phyloP scores from a whole-genome alignment of 2,329 filamentous ascomycete species.

The Fusarium incarnatum region DNA sequence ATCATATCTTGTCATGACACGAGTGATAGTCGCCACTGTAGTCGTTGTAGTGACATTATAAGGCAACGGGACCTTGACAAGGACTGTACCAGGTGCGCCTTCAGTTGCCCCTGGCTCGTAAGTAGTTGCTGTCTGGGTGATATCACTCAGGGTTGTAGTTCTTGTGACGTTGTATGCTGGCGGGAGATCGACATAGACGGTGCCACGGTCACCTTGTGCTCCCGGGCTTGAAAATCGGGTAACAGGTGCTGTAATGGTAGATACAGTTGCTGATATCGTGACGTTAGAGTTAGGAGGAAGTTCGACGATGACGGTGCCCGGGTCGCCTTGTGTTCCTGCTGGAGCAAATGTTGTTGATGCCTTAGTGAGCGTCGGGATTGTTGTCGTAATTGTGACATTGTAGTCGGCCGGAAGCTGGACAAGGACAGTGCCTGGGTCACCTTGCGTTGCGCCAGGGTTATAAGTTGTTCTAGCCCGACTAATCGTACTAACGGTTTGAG shows the following conservation, averaged over 20 bases:
- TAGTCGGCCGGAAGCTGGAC: constrained; percentile 18
- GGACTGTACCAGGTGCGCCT: constrained; percentile 14
- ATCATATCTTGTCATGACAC: constrained; percentile 11
- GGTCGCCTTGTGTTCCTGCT: constrained; percentile 2
- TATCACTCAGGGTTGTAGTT: too few relatives aligned
- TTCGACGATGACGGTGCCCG: constrained; percentile 3
- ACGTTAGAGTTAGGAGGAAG: neutral
- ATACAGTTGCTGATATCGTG: too few relatives aligned
- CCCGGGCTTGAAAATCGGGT: too few relatives aligned
- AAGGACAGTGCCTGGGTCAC: constrained; percentile 14
- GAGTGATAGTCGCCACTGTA: constrained; percentile 6
- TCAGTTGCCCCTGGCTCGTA: neutral
- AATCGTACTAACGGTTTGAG: constrained; percentile 6
- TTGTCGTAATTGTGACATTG: constrained; percentile 13
- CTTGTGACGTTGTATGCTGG: too few relatives aligned
- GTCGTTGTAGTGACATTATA: constrained; percentile 21
- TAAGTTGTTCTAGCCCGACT: neutral
- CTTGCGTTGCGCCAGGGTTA: neutral
- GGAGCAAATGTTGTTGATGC: constrained; percentile 3
- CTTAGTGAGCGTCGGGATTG: neutral
- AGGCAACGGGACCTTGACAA: constrained; percentile 10
- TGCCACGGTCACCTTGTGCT: too few relatives aligned
- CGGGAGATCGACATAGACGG: too few relatives aligned
- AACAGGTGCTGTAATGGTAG: too few relatives aligned
- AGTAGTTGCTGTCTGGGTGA: too few relatives aligned